Conservation (phyloP, 371 early-diverging fungal species). For the Chytridium lagenaria region DNA sequence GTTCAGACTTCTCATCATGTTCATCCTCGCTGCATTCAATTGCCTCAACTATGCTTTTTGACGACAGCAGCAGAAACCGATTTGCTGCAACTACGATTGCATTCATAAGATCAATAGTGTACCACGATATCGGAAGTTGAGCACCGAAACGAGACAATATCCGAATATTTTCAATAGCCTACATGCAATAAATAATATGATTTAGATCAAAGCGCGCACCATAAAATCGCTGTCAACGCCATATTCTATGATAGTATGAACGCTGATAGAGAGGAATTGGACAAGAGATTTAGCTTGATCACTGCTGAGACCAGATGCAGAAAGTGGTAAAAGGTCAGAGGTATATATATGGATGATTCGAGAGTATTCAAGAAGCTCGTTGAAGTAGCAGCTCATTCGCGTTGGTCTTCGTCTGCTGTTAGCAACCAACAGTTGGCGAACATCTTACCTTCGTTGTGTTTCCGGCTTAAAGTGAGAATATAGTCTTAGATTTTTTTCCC, state of each 20-base stretch:
- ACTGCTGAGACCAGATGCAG: not conserved
- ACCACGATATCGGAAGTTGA: slow-evolving; percentile 1
- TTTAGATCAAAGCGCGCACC: not conserved
- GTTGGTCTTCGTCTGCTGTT: no score
- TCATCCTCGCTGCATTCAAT: not conserved
- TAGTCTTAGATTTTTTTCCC: not conserved
- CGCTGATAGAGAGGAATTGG: not conserved
- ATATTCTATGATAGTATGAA: not conserved
- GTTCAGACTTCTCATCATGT: not conserved
- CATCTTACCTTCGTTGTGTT: no score
- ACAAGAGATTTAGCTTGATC: not conserved
- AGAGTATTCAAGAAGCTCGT: not conserved
- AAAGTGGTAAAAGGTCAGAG: not conserved
- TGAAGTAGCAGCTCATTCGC: not conserved
- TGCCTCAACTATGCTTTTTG: no score
- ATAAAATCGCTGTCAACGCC: not conserved
- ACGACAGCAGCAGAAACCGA: no score
- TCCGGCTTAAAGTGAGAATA: not conserved
- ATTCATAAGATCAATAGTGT: not conserved
- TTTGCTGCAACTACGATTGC: not conserved
- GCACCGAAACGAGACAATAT: not conserved
- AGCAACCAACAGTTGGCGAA: not conserved
- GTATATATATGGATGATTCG: not conserved
- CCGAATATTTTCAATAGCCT: not conserved
- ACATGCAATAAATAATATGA: not conserved